These are phyloP conservation scores for Pythium angustatum DNA, from an alignment of 352 stramenopile genomes.

Conservation along the genomic window DNA sequence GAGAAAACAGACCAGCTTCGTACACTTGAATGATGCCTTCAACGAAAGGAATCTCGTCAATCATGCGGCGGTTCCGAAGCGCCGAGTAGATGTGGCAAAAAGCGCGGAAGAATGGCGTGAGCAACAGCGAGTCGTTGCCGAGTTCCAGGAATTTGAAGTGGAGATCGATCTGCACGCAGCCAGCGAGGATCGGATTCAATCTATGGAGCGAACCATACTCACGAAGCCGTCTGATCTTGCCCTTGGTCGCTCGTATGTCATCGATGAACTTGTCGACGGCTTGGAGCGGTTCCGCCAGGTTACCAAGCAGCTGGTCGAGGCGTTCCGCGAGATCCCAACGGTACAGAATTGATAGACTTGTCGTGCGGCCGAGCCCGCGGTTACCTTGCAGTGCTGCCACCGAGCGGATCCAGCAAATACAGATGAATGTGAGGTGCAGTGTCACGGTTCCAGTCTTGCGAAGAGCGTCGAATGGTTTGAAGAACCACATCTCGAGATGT, in stretches of 20 bases:
- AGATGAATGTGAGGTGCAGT: background rate
- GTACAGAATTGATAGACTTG: conserved; percentile 1
- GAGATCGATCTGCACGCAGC: background rate
- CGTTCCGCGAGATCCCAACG: background rate
- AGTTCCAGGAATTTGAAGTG: background rate
- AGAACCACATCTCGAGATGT: background rate
- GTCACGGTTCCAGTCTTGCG: background rate
- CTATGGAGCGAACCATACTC: background rate
- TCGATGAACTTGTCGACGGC: background rate
- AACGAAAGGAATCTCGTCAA: conserved; percentile 32
- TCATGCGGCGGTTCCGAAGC: conserved; percentile 2
- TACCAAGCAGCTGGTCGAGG: too few relatives aligned
- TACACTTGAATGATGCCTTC: conserved; percentile 33
- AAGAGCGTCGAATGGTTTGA: background rate
- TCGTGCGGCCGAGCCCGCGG: background rate
- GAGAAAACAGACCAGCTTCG: conserved; percentile 33
- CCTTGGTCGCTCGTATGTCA: too few relatives aligned
- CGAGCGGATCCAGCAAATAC: conserved; percentile 9
- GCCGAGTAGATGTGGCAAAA: conserved; percentile 9
- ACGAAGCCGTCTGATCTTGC: too few relatives aligned
- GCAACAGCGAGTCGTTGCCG: background rate
- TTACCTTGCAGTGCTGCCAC: conserved; percentile 9
- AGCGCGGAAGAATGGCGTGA: background rate
- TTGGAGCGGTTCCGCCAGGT: too few relatives aligned
- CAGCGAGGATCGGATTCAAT: conserved; percentile 33